Base-by-base conservation (phyloP, 1,139 yeast genomes). In the Lodderomyces metapsilosis region DNA sequence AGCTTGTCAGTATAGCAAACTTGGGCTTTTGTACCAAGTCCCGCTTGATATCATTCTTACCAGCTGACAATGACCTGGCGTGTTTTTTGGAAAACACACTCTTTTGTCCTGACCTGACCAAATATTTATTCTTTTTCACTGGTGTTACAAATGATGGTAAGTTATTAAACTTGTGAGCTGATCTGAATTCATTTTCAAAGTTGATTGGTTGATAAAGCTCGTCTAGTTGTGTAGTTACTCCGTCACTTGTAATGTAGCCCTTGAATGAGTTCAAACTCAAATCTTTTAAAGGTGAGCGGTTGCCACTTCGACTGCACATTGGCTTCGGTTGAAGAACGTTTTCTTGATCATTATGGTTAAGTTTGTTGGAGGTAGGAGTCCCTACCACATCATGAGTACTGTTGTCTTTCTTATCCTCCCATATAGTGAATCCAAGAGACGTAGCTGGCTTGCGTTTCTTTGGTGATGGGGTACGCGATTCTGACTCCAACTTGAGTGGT, bases 311-410 rank as follows among this genome's bases (percentile, higher is more conserved):
- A 16, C 3, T 15, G 20, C 13, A 23, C 10, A 18, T 24, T 10
- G 10, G 17, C 48, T 62, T 64, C 16, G 76, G 76, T 54, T 69
- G 76, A 47, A 72, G 59, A 37, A 71, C 64, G 48, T 72, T 72
- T 49, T 72, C 78, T 53, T 72, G 76, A 52, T 72, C 75, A 43
- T 58, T 58, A 45, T 63, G 65, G 44, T 58, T 58, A 25, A 47
- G 52, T 44, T 54, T 59, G 46, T 63, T 65, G 42, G 51, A 41
- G 11, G 35, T 41, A 7, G 45, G 39, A 16, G 37, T 43, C 9
- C 56, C 50, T 25, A 47, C 30, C 5, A 42, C 33, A 21, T 44
- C 50, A 5, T 42, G 35, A n/a, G 43, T 36, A 24, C 39, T 12
- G n/a, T 35, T 35, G 8, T 40, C 40, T 18, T 31, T 33, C 20